Evolutionary conservation across 179 eudicot genomes (phyloP).

Genomic region (Heliamphora pulchella): DNA sequence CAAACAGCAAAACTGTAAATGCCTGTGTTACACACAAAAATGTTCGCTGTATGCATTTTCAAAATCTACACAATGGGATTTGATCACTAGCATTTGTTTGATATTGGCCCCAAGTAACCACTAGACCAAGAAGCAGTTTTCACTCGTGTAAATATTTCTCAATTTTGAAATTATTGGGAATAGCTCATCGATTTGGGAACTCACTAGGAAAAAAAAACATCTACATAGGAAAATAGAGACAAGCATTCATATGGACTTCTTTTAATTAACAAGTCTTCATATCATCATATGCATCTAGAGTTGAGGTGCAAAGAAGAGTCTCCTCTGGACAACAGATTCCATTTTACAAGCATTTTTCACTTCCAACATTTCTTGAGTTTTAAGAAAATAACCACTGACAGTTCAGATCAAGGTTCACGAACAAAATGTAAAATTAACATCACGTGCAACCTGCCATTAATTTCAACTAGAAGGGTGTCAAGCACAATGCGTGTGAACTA

Average conservation of each 20-base stretch:
- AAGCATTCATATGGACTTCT: not conserved
- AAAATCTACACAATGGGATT: not conserved
- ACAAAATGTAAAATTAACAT: not conserved
- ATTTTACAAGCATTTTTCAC: not conserved
- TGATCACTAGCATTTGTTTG: not conserved
- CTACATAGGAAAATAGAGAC: not conserved
- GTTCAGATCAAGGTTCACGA: not conserved
- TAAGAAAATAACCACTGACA: not conserved
- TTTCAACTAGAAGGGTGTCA: not conserved
- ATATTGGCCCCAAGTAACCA: not conserved
- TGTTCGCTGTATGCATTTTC: not conserved
- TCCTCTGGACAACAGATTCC: not conserved
- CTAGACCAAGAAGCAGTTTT: not conserved
- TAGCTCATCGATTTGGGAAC: not conserved
- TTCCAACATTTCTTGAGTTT: not conserved
- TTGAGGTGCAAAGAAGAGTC: not conserved
- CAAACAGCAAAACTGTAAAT: constrained; percentile 14
- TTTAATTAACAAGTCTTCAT: not conserved
- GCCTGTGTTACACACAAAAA: not conserved
- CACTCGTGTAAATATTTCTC: not conserved
- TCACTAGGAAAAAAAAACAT: not conserved
- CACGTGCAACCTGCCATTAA: not conserved
- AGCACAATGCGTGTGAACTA: no score
- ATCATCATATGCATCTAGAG: not conserved
- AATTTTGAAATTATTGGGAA: not conserved